These are phyloP conservation scores for Thalassiosira hispida DNA, from an alignment of 352 stramenopile genomes.

Conservation along the genomic window DNA sequence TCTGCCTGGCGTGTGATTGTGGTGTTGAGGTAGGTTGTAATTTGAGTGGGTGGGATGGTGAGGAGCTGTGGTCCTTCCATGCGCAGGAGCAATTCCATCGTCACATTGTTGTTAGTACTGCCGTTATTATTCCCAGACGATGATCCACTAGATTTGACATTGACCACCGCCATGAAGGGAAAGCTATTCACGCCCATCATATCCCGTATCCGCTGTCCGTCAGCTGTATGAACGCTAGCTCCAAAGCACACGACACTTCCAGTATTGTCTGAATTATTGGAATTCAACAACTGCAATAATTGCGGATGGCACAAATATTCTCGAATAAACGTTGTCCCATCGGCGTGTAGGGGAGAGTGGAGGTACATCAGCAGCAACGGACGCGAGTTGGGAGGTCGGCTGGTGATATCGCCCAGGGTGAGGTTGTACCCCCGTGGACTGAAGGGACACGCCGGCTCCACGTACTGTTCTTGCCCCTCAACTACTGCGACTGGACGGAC, in stretches of 20 bases:
- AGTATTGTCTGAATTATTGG: slow-evolving; percentile 31
- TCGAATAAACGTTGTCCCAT: slow-evolving; percentile 56
- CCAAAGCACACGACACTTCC: slow-evolving; percentile 64
- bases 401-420: slow-evolving; percentile 25
- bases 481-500: slow-evolving; percentile 17
- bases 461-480: slow-evolving; percentile 28
- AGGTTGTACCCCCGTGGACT: slow-evolving; percentile 44
- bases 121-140: slow-evolving; percentile 2
- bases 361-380: slow-evolving; percentile 79
- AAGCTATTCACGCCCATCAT: slow-evolving; percentile 69
- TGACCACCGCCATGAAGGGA: slow-evolving; percentile 76
- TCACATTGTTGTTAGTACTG: slow-evolving; percentile 6
- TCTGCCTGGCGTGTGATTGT: slow-evolving; percentile 63
- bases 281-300: slow-evolving; percentile 62
- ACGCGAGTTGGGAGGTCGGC: slow-evolving; percentile 10
- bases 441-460: slow-evolving; percentile 56
- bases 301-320: slow-evolving; percentile 58
- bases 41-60: slow-evolving; percentile 40
- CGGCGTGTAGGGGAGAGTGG: slow-evolving; percentile 74
- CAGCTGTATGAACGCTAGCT: slow-evolving; percentile 74
- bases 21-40: slow-evolving; percentile 64
- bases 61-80: slow-evolving; percentile 63
- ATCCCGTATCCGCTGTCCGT: slow-evolving; percentile 70
- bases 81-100: slow-evolving; percentile 66
- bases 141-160: slow-evolving; percentile 45